Evolutionary conservation across 257 asterid genomes (phyloP), one percentile per base, ranked within the genome.

Genomic region (Ehretia macrophylla): DNA sequence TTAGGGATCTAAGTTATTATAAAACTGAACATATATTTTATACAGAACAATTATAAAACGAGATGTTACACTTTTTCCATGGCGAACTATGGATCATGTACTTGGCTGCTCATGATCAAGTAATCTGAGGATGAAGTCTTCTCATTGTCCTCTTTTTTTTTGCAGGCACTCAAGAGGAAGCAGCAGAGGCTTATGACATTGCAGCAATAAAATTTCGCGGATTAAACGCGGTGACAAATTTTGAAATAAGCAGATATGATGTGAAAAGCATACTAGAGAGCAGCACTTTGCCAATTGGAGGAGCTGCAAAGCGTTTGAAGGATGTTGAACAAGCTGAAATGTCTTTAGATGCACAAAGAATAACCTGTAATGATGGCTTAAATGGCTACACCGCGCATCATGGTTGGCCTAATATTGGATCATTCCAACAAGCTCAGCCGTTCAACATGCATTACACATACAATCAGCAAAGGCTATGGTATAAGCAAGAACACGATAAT

Each of bases 171-270:
- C 95, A 89, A 37, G 97, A 90, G 76, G 95, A 90, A 81, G 97
- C 97, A 11, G 95, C 97, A 0, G 95, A 86, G 65, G 97, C 97
- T 4, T 90, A 90, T 16, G 97, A 90, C 79, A 90, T 90, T 0
- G 97, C 97, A 10, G 97, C 97, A 32, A 90, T 90, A 23, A 90
- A 83, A 55, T 90, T 90, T 59, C 92, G 95, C 0, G 97, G 95
- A 51, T 68, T 86, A 3, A 90, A 76, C 0, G 97, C 95, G 0
- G 97, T 90, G 0, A 90, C 97, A 0, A 90, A 90, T 73, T 90
- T 90, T 21, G 97, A 90, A 22, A 86, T 89, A 8, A 84, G 61
- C 40, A 73, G 97, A 8, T 90, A 90, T 17, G 97, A 90, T 1
- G 97, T 90, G 22, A 90, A 86, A 64, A 81, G 88, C 79, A 90